Base-by-base conservation (phyloP, 441 rosid species). In the Macaranga tanarius region DNA sequence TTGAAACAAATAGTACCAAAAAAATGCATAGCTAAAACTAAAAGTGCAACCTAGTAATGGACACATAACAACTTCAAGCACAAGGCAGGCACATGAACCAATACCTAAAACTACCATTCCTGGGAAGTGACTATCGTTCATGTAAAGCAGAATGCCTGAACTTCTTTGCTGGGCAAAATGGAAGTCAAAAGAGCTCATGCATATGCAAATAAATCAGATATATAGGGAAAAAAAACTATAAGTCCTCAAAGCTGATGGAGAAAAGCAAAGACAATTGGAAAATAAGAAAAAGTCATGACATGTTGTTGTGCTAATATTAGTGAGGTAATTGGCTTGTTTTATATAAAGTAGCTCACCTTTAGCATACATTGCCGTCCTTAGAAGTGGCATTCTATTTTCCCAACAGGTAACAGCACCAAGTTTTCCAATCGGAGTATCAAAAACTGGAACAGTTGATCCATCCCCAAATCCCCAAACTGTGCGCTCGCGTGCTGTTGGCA, bases 401-500 rank as follows among this genome's bases (percentile, higher is more conserved):
- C 97, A 95, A 77, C 97, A 95, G 69, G 92, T 87, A 61, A 93
- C 97, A 62, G 95, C 96, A 44, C 97, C 97, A 0, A 95, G 86
- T 79, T 92, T 95, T 13, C 97, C 97, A 55, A 92, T 71, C 2
- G 93, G 88, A 31, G 96, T 89, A 52, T 91, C 92, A 52, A 91
- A 84, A 66, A 95, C 95, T 4, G 96, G 95, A 70, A 95, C 86
- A 2, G 95, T 95, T 0, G 96, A 95, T 62, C 97, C 97, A 81
- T 92, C 99, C 56, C 97, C 97, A 23, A 91, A 92, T 34, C 99
- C 99, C 99, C 97, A 95, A 23, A 95, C 85, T 50, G 90, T 83
- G 60, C 95, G 97, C 82, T 95, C 99, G 26, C 90, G 75, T 52
- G 89, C 94, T 0, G 97, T 95, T 62, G 97, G 99, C 97, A 92